Conservation (phyloP, 306 rosid species). For the Elaeagnus macrophylla region DNA sequence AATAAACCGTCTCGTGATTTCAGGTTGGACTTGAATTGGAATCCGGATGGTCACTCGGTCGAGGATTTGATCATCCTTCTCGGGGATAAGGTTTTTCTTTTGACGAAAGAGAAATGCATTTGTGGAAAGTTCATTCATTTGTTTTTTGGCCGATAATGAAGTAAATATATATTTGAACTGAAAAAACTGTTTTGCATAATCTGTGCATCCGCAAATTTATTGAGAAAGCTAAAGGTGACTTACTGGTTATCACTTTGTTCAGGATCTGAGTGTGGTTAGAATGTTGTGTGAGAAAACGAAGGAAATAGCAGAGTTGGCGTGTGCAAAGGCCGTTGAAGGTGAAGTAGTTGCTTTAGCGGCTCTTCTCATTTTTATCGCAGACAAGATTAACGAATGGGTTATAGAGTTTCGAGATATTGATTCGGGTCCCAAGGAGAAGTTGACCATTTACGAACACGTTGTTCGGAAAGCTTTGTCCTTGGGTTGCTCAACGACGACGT, state of each 20-base stretch:
- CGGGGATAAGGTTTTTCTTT: conserved; percentile 22
- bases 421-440: conserved; percentile 24
- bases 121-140: no score
- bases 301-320: conserved; percentile 29
- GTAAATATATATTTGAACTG: no score
- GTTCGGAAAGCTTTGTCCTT: conserved; percentile 26
- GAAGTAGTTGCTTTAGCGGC: conserved; percentile 24
- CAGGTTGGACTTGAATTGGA: conserved; percentile 33
- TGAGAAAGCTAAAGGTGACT: no score
- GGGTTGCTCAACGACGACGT: conserved; percentile 5
- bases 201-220: no score
- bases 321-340: conserved; percentile 25
- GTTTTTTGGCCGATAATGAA: no score
- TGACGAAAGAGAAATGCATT: no score
- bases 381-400: conserved; percentile 18
- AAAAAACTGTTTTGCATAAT: no score
- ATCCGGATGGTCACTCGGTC: conserved; percentile 23
- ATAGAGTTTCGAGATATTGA: conserved; percentile 17
- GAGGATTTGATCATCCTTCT: conserved; percentile 30
- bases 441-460: conserved; percentile 29
- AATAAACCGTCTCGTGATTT: conserved; percentile 2
- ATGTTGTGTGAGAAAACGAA: conserved; percentile 32
- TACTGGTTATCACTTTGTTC: not conserved
- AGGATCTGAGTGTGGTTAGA: conserved; percentile 31
- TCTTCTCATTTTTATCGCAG: conserved; percentile 23